Evolutionary conservation across 331 rosid genomes (phyloP), one percentile per base, ranked within the genome.

Genomic region (Ulmus americana): DNA sequence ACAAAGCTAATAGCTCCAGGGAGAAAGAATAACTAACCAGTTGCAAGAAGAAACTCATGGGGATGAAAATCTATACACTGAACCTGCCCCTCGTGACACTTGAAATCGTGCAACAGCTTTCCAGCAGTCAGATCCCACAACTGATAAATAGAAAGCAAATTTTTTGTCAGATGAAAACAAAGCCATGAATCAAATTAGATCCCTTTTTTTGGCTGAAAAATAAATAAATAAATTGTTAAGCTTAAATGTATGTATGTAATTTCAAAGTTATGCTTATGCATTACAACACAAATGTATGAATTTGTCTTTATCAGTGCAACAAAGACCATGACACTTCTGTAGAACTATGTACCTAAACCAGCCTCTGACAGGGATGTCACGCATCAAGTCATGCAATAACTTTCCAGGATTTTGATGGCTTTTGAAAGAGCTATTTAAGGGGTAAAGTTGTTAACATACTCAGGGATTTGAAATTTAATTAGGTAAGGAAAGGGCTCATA

Each of bases 1-100:
- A 55, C 10, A 22, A 7, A 39, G 55, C 61, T 38, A 59, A 74
- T 39, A 59, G 63, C 46, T 7, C 56, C 16, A 60, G 38, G 14
- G 40, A 13, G 74, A 65, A 63, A 58, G 59, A 48, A 79, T 51
- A 67, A 61, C 83, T 70, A 77, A 94, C 99, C 99, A 70, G 99
- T 94, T 53, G 99, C 99, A 16, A 94, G 85, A 70, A 94, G 86
- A 76, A 94, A 94, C 81, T 94, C 99, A 18, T 81, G 91, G 45
- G 99, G 99, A 81, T 94, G 99, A 76, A 94, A 90, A 61, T 94
- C 99, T 83, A 94, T 94, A 80, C 97, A 94, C 72, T 94, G 95
- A 67, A 94, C 52, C 76, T 90, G 99, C 75, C 99, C 99, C 65
- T 94, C 99, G 6, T 94, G 99, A 70, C 65, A 76, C 82, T 94